phyloP scores from a whole-genome alignment of 495 filamentous ascomycete genomes.

The Aspergillus avenaceus region DNA sequence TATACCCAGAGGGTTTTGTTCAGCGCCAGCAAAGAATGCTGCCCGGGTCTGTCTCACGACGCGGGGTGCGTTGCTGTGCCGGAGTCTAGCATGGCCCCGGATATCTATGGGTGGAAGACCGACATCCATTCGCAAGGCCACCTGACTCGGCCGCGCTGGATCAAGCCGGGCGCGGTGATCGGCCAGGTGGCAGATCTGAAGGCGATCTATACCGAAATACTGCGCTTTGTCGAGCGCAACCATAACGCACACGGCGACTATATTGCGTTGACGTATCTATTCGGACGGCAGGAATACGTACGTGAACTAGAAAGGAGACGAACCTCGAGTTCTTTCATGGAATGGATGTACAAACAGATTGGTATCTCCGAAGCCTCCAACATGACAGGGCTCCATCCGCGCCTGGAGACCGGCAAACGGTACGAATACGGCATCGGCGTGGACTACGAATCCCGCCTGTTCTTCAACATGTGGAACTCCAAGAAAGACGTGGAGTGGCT shows the following conservation, averaged over 20 bases:
- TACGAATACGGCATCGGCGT: conserved; percentile 57
- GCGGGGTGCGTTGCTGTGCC: conserved; percentile 54
- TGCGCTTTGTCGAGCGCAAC: conserved; percentile 38
- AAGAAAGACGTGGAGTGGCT: conserved; percentile 45
- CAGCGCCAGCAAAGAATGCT: conserved; percentile 57
- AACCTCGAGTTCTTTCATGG: conserved; percentile 33
- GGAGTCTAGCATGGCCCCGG: conserved; percentile 49
- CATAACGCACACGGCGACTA: conserved; percentile 40
- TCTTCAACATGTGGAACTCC: conserved; percentile 47
- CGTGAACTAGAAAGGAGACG: conserved; percentile 46
- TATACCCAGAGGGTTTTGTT: conserved; percentile 58
- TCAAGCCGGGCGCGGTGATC: conserved; percentile 50
- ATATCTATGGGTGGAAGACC: conserved; percentile 55
- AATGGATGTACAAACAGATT: conserved; percentile 40
- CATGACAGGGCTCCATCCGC: conserved; percentile 35
- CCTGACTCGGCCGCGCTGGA: conserved; percentile 46
- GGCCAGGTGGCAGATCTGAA: conserved; percentile 49
- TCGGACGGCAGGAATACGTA: conserved; percentile 55
- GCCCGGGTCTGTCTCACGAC: conserved; percentile 36
- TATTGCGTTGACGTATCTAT: conserved; percentile 52
- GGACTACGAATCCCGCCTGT: conserved; percentile 52
- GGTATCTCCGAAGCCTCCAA: conserved; percentile 47
- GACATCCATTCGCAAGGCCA: conserved; percentile 35
- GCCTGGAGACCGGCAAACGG: conserved; percentile 35
- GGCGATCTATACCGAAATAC: conserved; percentile 45